Conservation (phyloP, 1,284 basidiomycete genomes). For the Vanrija sp. region DNA sequence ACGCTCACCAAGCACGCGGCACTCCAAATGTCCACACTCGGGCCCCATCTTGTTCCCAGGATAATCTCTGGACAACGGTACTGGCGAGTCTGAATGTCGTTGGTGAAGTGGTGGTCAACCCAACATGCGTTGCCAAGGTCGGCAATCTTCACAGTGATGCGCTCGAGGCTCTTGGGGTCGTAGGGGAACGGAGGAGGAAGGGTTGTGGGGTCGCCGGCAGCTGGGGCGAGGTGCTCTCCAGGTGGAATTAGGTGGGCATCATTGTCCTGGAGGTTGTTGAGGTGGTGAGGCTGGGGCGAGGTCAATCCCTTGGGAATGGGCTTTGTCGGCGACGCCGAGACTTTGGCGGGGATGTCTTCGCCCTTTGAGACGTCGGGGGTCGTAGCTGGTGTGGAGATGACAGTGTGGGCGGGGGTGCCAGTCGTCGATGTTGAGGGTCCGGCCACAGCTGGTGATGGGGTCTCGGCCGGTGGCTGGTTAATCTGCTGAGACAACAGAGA, state of each 20-base stretch:
- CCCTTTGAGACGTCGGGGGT: constrained; percentile 35
- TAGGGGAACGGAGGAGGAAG: constrained; percentile 57
- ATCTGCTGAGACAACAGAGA: constrained; percentile 75
- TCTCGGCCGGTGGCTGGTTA: constrained; percentile 52
- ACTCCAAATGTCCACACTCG: constrained; percentile 94
- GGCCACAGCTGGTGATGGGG: constrained; percentile 17
- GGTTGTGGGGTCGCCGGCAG: constrained; percentile 55
- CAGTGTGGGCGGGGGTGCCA: constrained; percentile 38
- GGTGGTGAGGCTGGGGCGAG: constrained; percentile 12
- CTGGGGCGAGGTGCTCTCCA: constrained; percentile 44
- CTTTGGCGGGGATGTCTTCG: no score
- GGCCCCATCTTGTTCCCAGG: constrained; percentile 84
- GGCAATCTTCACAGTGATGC: constrained; percentile 98
- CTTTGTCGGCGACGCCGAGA: no score
- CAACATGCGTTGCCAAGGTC: constrained; percentile 81
- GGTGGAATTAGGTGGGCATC: constrained; percentile 33
- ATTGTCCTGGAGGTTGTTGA: constrained; percentile 39
- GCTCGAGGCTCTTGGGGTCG: constrained; percentile 62
- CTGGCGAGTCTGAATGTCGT: constrained; percentile 76
- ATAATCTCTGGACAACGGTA: constrained; percentile 98
- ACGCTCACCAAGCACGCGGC: constrained; percentile 80
- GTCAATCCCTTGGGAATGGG: no score
- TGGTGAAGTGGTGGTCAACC: constrained; percentile 54
- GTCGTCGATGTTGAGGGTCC: constrained; percentile 28
- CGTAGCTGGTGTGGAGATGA: constrained; percentile 43